Evolutionary conservation across 1,139 yeast genomes (phyloP).

Genomic region (Pichiaceae sp.): DNA sequence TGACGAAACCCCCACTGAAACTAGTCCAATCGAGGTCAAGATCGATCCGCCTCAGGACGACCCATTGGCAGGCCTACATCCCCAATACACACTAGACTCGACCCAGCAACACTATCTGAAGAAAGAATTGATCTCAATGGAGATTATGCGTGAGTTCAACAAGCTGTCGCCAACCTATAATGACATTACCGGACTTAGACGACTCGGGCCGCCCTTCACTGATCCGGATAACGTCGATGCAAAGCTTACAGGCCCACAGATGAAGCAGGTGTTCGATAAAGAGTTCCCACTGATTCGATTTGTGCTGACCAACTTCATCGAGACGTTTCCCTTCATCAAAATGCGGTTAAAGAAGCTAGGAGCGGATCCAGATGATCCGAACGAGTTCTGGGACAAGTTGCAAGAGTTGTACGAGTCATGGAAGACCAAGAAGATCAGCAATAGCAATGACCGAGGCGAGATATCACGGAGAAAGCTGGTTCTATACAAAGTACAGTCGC

Average conservation of each 20-base stretch:
- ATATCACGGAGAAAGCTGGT: constrained; percentile 65
- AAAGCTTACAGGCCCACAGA: constrained; percentile 6
- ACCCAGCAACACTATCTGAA: constrained; percentile 79
- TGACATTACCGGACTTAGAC: constrained; percentile 49
- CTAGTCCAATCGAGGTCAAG: no score
- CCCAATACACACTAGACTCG: constrained; percentile 24
- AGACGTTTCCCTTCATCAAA: constrained; percentile 68
- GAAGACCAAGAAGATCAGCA: constrained; percentile 59
- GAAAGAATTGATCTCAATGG: constrained; percentile 60
- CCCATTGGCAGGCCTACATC: no score
- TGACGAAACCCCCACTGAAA: no score
- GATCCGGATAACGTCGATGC: constrained; percentile 18
- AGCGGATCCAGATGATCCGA: constrained; percentile 18
- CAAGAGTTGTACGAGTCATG: constrained; percentile 77
- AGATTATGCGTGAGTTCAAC: constrained; percentile 55
- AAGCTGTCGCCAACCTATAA: constrained; percentile 34
- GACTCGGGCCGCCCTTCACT: constrained; percentile 69
- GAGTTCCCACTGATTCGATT: constrained; percentile 62
- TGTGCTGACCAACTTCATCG: constrained; percentile 52
- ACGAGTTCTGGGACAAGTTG: constrained; percentile 70
- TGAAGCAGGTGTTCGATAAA: constrained; percentile 11
- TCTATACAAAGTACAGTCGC: constrained; percentile 49
- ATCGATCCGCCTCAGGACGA: no score
- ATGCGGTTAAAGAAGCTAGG: constrained; percentile 22
- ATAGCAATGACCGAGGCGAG: constrained; percentile 64